These are phyloP conservation scores for Moesziomyces sp. DNA, from an alignment of 1,284 basidiomycete genomes.

Conservation along the genomic window DNA sequence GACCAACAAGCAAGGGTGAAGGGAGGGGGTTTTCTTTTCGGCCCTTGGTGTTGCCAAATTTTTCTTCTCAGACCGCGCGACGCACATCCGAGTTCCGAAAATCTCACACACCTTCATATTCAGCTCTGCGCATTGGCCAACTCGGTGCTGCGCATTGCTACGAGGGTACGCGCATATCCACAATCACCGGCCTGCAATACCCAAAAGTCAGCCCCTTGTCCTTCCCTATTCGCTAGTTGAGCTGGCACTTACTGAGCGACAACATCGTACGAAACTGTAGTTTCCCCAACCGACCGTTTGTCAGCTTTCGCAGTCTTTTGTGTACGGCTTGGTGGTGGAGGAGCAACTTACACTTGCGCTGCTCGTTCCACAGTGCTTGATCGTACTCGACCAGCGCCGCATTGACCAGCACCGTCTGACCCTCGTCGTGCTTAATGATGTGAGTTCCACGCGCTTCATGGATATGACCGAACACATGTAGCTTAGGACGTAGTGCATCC, in stretches of 20 bases:
- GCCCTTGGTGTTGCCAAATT: too few relatives aligned
- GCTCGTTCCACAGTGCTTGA: constrained; percentile 15
- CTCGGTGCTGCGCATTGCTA: not conserved
- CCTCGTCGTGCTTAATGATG: constrained; percentile 3
- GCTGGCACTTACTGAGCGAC: constrained; percentile 25
- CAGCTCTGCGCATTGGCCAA: not conserved
- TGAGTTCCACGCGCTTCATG: constrained; percentile 42
- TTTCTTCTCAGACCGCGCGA: not conserved
- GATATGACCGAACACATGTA: constrained; percentile 53
- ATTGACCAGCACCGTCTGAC: constrained; percentile 40
- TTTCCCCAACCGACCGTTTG: too few relatives aligned
- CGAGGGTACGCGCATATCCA: constrained; percentile 22
- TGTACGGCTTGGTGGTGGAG: too few relatives aligned
- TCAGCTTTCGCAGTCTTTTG: too few relatives aligned
- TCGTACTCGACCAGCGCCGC: constrained; percentile 52
- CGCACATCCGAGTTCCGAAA: constrained; percentile 27
- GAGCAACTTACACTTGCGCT: constrained; percentile 20
- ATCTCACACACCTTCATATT: too few relatives aligned
- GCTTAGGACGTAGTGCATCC: constrained; percentile 22
- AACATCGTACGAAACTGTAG: constrained; percentile 27
- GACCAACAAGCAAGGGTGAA: too few relatives aligned
- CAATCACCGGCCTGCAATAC: constrained; percentile 25
- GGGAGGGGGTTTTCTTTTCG: too few relatives aligned
- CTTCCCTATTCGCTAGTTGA: not conserved
- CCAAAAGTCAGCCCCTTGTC: constrained; percentile 3